Evolutionary conservation across 106 monocot genomes (phyloP).

Genomic region (Allium sativum): DNA sequence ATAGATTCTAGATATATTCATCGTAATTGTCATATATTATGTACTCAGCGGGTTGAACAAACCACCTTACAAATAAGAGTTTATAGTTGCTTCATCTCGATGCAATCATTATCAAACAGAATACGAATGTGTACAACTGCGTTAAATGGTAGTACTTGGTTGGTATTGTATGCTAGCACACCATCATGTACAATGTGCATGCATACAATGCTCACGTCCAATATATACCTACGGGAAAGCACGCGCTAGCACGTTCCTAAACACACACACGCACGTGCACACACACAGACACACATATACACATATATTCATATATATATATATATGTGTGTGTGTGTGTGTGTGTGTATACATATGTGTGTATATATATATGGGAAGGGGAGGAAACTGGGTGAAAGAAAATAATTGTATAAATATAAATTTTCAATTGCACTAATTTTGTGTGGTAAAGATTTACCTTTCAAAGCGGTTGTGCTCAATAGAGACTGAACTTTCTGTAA

Average conservation of each 20-base stretch:
- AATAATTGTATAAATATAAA: background rate
- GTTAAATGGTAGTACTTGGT: background rate
- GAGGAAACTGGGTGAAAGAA: background rate
- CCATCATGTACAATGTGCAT: background rate
- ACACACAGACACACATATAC: no score
- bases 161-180: background rate
- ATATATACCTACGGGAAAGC: background rate
- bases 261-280: no score
- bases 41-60: no score
- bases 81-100: no score
- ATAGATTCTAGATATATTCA: no score
- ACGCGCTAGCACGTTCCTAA: no score
- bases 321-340: background rate
- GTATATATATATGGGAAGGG: background rate
- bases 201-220: no score
- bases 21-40: no score
- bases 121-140: background rate
- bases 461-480: background rate
- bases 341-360: background rate
- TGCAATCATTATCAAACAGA: background rate
- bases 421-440: background rate
- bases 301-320: background rate
- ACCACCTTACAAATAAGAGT: no score
- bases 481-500: slow-evolving; percentile 6
- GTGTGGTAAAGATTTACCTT: background rate